A percentile compares a stretch with the other conserved stretches of the same genome.
Conservation (phyloP, 768 basidiomycete species). For the Solioccasus polychromus region DNA sequence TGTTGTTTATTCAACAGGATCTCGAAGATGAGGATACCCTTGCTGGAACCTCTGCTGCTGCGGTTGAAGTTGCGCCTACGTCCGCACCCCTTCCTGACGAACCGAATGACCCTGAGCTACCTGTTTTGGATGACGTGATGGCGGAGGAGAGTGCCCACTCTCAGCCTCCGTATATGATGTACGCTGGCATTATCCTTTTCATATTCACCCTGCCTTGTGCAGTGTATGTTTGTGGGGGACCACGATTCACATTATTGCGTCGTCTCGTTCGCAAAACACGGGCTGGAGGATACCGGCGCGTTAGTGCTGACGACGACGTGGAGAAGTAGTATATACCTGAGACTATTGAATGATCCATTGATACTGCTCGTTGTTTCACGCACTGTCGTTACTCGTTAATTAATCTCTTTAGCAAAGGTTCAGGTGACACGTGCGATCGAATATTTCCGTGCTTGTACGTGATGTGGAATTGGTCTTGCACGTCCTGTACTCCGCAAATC, state of each 20-base stretch:
- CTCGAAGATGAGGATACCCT: slow-evolving; percentile 18
- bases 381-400: too few species aligned
- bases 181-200: slow-evolving; percentile 29
- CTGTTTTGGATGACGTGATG: slow-evolving; percentile 1
- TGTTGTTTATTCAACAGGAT: slow-evolving; percentile 50
- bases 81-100: too few species aligned
- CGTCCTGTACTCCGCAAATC: too few species aligned
- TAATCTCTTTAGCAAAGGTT: too few species aligned
- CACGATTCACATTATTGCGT: slow-evolving; percentile 27
- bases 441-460: too few species aligned
- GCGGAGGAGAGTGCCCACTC: slow-evolving; percentile 2
- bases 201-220: slow-evolving; percentile 44
- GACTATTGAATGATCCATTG: too few species aligned
- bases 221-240: slow-evolving; percentile 49
- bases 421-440: too few species aligned
- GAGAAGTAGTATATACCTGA: slow-evolving; percentile 43
- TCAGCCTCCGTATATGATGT: slow-evolving; percentile 14
- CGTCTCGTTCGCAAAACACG: slow-evolving; percentile 38
- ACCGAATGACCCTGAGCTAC: not conserved
- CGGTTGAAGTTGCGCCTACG: too few species aligned
- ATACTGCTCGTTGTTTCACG: too few species aligned
- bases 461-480: too few species aligned
- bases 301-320: slow-evolving; percentile 47
- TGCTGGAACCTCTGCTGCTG: slow-evolving; percentile 11
- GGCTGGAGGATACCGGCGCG: slow-evolving; percentile 42